Evolutionary conservation across 2,329 filamentous ascomycete genomes (phyloP).

Genomic region (Dothideomycetes sp.): DNA sequence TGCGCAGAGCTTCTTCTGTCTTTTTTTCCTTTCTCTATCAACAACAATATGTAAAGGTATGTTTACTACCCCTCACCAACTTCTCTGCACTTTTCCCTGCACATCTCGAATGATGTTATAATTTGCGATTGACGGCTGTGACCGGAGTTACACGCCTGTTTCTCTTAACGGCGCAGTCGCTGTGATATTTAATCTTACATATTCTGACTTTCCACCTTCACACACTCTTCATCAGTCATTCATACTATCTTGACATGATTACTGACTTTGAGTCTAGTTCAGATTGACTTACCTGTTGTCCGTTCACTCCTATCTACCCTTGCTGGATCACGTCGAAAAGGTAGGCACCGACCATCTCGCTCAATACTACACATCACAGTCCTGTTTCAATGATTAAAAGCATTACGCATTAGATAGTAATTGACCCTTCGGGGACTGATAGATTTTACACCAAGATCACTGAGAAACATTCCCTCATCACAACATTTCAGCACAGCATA

Average conservation of each 20-base stretch:
- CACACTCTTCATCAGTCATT: background rate
- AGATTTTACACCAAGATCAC: conserved; percentile 33
- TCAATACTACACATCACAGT: background rate
- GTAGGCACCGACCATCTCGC: conserved; percentile 3
- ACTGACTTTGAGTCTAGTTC: conserved; percentile 9
- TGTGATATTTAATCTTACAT: conserved; percentile 97
- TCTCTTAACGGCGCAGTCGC: conserved; percentile 64
- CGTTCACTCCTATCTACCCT: background rate
- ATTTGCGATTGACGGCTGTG: conserved; percentile 95
- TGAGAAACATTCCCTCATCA: conserved; percentile 20
- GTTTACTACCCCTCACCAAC: background rate
- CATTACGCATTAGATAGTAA: conserved; percentile 48
- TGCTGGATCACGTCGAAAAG: no score
- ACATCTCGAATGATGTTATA: conserved; percentile 68
- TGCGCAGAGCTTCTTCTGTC: conserved; percentile 4
- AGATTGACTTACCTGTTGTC: background rate
- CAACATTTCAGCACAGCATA: conserved; percentile 1
- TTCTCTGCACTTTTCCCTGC: conserved; percentile 2
- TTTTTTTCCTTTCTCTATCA: conserved; percentile 6
- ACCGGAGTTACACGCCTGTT: conserved; percentile 88
- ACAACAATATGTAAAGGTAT: conserved; percentile 14
- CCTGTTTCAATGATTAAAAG: conserved; percentile 55
- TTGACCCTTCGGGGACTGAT: conserved; percentile 29
- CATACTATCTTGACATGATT: conserved; percentile 1
- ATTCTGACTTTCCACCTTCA: conserved; percentile 61